Conservation (phyloP, 257 asterid species). For the Datura wrightii region DNA sequence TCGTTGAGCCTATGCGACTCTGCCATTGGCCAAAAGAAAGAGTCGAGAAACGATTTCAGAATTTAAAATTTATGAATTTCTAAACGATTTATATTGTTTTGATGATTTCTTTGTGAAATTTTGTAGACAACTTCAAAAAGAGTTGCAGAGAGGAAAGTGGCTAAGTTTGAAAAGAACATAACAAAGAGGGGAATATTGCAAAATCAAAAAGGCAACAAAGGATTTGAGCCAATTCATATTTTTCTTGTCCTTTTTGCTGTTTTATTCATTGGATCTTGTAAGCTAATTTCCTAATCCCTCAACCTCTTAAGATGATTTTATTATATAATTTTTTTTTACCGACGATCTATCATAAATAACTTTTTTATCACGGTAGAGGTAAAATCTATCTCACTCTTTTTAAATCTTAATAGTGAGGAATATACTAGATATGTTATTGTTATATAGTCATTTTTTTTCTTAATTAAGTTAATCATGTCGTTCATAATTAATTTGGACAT, state of each 20-base stretch:
- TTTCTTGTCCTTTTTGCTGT: conserved; percentile 76
- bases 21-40: neutral
- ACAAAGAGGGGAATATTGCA: conserved; percentile 66
- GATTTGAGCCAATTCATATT: conserved; percentile 72
- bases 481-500: too few species aligned
- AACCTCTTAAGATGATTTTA: neutral
- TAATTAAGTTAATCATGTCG: too few species aligned
- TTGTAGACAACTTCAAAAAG: conserved; percentile 80
- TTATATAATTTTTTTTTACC: neutral
- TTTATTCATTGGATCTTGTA: conserved; percentile 75
- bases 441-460: too few species aligned
- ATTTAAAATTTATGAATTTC: neutral
- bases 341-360: too few species aligned
- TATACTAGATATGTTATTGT: too few species aligned
- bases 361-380: too few species aligned
- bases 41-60: neutral
- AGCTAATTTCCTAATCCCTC: conserved; percentile 28
- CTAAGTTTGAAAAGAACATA: conserved; percentile 82
- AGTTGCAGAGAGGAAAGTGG: conserved; percentile 72
- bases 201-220: conserved; percentile 43
- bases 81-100: too few species aligned
- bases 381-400: too few species aligned
- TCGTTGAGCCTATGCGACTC: neutral
- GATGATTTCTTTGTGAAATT: neutral
- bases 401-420: too few species aligned